Evolutionary conservation across 495 filamentous ascomycete genomes (phyloP).

Genomic region (Daldinia childiae): DNA sequence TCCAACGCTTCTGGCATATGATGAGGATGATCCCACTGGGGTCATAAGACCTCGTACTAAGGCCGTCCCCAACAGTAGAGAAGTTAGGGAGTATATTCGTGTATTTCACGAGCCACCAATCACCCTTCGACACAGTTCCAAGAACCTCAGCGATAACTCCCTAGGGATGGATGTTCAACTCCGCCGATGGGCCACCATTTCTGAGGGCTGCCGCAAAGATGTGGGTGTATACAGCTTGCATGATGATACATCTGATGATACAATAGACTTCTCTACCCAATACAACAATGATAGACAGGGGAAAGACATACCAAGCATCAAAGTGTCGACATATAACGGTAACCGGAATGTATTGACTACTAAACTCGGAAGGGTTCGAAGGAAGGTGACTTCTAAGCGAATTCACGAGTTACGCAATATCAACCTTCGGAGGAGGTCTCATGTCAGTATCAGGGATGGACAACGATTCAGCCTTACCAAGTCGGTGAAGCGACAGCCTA

Average conservation of each 20-base stretch:
- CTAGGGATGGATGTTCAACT: slow-evolving; percentile 12
- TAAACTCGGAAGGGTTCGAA: slow-evolving; percentile 27
- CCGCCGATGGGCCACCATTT: slow-evolving; percentile 12
- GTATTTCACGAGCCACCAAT: slow-evolving; percentile 52
- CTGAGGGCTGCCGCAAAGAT: slow-evolving; percentile 33
- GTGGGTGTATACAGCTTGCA: slow-evolving; percentile 43
- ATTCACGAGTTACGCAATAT: slow-evolving; percentile 43
- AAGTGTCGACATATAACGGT: slow-evolving; percentile 25
- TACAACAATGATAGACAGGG: slow-evolving; percentile 32
- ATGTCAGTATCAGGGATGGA: slow-evolving; percentile 54
- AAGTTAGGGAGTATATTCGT: slow-evolving; percentile 51
- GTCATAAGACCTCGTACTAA: slow-evolving; percentile 33
- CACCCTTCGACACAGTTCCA: slow-evolving; percentile 49
- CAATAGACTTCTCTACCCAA: slow-evolving; percentile 44
- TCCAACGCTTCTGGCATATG: slow-evolving; percentile 29
- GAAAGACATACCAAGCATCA: slow-evolving; percentile 12
- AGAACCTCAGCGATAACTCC: slow-evolving; percentile 31
- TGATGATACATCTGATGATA: slow-evolving; percentile 45
- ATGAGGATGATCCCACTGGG: slow-evolving; percentile 45
- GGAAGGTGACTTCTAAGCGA: slow-evolving; percentile 25
- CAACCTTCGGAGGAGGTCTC: slow-evolving; percentile 51
- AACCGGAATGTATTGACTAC: slow-evolving; percentile 25
- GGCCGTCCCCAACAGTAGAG: slow-evolving; percentile 46
- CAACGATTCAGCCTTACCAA: slow-evolving; percentile 63
- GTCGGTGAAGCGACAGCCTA: slow-evolving; percentile 60